These are phyloP conservation scores for Candida boleticola DNA, from an alignment of 805 yeast species.

Conservation along the genomic window DNA sequence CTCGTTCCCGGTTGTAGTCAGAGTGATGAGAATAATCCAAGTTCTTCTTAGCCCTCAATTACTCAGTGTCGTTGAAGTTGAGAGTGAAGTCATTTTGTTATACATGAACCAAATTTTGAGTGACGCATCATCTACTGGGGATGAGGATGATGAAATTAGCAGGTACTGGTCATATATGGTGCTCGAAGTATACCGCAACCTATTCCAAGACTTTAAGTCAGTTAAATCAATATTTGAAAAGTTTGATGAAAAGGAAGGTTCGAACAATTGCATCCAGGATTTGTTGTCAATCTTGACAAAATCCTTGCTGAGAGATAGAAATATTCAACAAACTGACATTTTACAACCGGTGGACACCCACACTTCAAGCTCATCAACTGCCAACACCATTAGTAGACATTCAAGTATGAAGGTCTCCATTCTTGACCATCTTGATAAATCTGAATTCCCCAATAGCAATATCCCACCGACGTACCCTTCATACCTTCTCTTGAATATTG, in stretches of 20 bases:
- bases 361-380: background rate
- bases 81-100: conserved; percentile 78
- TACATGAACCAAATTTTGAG: conserved; percentile 67
- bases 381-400: conserved; percentile 33
- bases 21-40: conserved; percentile 71
- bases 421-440: conserved; percentile 77
- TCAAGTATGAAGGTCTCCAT: conserved; percentile 53
- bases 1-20: conserved; percentile 66
- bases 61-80: conserved; percentile 56
- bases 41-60: conserved; percentile 60
- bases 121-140: conserved; percentile 36
- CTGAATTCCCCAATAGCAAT: conserved; percentile 62
- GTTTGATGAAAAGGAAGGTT: conserved; percentile 56
- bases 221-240: conserved; percentile 53
- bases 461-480: conserved; percentile 58
- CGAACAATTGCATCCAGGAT: conserved; percentile 60
- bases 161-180: conserved; percentile 24
- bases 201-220: conserved; percentile 55
- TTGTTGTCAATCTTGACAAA: conserved; percentile 38
- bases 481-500: conserved; percentile 52
- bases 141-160: background rate
- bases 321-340: background rate
- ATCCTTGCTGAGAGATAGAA: conserved; percentile 20
- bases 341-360: conserved; percentile 2
- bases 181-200: conserved; percentile 65